Conservation (phyloP, 106 monocot species). For the Iris macrosiphon region DNA sequence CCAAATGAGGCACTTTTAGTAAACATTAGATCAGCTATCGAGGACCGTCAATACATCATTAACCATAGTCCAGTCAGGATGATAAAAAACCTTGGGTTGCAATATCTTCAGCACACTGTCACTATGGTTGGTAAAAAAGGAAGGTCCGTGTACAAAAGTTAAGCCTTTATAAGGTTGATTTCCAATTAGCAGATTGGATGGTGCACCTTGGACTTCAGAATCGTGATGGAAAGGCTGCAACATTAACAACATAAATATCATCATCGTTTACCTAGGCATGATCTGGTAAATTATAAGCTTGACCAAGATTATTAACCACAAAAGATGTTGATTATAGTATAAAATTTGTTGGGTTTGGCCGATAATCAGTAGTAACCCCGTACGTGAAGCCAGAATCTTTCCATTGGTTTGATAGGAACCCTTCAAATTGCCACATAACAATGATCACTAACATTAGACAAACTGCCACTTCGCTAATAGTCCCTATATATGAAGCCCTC, state of each 20-base stretch:
- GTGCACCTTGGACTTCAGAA: conserved; percentile 16
- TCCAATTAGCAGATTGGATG: conserved; percentile 26
- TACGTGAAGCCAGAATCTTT: too few species aligned
- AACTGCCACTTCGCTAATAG: too few species aligned
- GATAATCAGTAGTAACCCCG: conserved; percentile 16
- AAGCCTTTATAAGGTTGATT: conserved; percentile 38
- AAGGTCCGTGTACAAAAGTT: conserved; percentile 26
- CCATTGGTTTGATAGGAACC: too few species aligned
- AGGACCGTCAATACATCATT: too few species aligned
- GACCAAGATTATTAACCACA: conserved; percentile 11
- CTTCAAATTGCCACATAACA: too few species aligned
- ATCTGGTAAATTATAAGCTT: conserved; percentile 21
- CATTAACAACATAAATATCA: conserved; percentile 10
- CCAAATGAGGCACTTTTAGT: too few species aligned
- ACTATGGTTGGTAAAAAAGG: conserved; percentile 33
- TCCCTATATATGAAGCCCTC: too few species aligned
- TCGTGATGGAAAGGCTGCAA: conserved; percentile 13
- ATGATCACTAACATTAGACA: too few species aligned
- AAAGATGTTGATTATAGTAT: conserved; percentile 25
- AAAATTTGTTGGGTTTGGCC: conserved; percentile 12
- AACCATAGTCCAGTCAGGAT: conserved; percentile 49
- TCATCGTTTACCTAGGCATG: conserved; percentile 16
- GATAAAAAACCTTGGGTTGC: conserved; percentile 44
- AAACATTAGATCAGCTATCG: too few species aligned
- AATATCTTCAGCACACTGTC: conserved; percentile 67